phyloP scores from a whole-genome alignment of 148 eudicot species.

The Arbutus unedo region DNA sequence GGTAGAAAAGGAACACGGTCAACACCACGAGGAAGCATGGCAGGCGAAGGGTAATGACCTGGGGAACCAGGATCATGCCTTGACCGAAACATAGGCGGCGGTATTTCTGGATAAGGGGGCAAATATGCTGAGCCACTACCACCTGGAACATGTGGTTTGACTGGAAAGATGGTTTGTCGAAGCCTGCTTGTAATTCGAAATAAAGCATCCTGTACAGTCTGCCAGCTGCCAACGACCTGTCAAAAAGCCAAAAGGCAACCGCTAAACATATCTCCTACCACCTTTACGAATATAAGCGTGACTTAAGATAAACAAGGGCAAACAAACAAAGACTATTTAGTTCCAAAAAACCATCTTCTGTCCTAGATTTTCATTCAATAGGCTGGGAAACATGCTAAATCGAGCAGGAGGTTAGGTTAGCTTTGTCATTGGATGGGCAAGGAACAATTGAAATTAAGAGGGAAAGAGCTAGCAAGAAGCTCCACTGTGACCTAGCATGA shows the following conservation, averaged over 20 bases:
- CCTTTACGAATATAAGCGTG: background rate
- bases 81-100: slow-evolving; percentile 49
- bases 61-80: slow-evolving; percentile 55
- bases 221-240: slow-evolving; percentile 54
- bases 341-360: background rate
- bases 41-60: slow-evolving; percentile 42
- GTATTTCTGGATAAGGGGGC: slow-evolving; percentile 36
- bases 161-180: slow-evolving; percentile 41
- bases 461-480: no score
- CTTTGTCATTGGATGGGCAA: no score
- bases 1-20: slow-evolving; percentile 30
- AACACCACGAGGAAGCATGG: slow-evolving; percentile 33
- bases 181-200: slow-evolving; percentile 60
- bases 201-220: slow-evolving; percentile 59
- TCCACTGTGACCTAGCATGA: no score
- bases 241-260: background rate
- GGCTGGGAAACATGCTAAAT: background rate
- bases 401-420: no score
- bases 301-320: background rate
- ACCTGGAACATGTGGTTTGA: slow-evolving; percentile 30
- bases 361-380: slow-evolving; percentile 8
- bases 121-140: slow-evolving; percentile 30
- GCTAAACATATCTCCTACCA: background rate
- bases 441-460: no score
- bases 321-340: background rate